Evolutionary conservation across 148 eudicot genomes (phyloP), one percentile per base, ranked within the genome.

Genomic region (Rhododendron ferrugineum): DNA sequence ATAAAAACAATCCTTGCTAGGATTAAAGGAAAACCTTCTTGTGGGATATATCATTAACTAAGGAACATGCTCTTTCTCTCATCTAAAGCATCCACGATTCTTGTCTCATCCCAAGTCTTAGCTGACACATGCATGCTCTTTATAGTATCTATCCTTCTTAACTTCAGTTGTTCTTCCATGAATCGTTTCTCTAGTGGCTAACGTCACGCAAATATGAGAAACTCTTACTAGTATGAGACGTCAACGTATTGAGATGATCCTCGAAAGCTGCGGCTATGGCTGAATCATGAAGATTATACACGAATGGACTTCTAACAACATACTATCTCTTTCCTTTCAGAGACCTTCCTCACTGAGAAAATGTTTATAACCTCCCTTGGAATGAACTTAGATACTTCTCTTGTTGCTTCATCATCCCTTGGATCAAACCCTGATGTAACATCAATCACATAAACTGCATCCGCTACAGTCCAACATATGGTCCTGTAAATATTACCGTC

Each of bases 271-370:
- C 16, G 0, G 26, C 62, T 1, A 37, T 40, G 8, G 87, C 2
- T 73, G 78, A 30, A 44, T 32, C 0, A 56, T 37, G 22, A 76
- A 79, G 28, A 54, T 60, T 60, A 60, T 60, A 84, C 78, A 90
- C 84, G 56, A 89, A 87, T 1, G 90, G 89, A 56, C 86, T 73
- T 18, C 90, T 89, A 18, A 89, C 87, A 22, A 90, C 76, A 5
- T 91, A 90, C 6, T 90, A 49, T 85, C 92, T 87, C 87, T 92
- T 92, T 34, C 93, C 90, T 75, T 79, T 74, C 10, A 92, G 87
- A 0, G 87, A 0, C 92, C 93, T 73, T 87, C 85, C 11, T 22
- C 54, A 28, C 84, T 89, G 18, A 92, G 91, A 82, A 89, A 92
- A 68, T 89, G 93, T 26, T 30, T 47, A 42, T 92, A 92, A 72